Evolutionary conservation across 495 filamentous ascomycete species (phyloP).

Genomic region (Penicillium goetzii): DNA sequence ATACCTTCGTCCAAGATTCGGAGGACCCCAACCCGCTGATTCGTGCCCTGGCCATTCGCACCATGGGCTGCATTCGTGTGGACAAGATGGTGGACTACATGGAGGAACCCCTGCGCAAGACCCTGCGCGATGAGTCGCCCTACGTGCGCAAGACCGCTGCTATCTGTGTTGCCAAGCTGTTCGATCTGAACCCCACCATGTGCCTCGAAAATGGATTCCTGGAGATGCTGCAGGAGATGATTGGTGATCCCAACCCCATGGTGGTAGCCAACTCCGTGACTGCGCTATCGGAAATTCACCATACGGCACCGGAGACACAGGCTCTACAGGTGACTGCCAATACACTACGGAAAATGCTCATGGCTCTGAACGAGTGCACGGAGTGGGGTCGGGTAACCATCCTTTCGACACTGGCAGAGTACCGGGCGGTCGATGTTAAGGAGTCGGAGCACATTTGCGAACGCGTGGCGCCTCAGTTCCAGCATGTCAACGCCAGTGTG

Average conservation of each 20-base stretch:
- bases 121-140: conserved; percentile 92
- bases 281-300: conserved; percentile 87
- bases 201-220: conserved; percentile 97
- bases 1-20: conserved; percentile 98
- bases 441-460: conserved; percentile 99
- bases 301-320: conserved; percentile 86
- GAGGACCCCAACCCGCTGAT: conserved; percentile 98
- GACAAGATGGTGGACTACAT: conserved; percentile 99
- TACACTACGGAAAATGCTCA: conserved; percentile 89
- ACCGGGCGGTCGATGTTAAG: conserved; percentile 82
- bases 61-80: conserved; percentile 99
- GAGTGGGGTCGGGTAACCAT: conserved; percentile 99
- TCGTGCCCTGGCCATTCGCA: conserved; percentile 90
- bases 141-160: conserved; percentile 98
- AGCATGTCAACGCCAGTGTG: conserved; percentile 97
- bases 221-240: conserved; percentile 93
- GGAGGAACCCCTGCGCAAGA: conserved; percentile 97
- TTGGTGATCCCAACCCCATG: conserved; percentile 98
- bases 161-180: conserved; percentile 97
- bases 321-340: conserved; percentile 79
- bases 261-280: conserved; percentile 97
- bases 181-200: conserved; percentile 88
- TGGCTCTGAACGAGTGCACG: conserved; percentile 97
- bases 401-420: conserved; percentile 84
- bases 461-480: conserved; percentile 92